These are phyloP conservation scores for Aristolochia contorta DNA, from an alignment of 164 flowering plant genomes.

Conservation along the genomic window DNA sequence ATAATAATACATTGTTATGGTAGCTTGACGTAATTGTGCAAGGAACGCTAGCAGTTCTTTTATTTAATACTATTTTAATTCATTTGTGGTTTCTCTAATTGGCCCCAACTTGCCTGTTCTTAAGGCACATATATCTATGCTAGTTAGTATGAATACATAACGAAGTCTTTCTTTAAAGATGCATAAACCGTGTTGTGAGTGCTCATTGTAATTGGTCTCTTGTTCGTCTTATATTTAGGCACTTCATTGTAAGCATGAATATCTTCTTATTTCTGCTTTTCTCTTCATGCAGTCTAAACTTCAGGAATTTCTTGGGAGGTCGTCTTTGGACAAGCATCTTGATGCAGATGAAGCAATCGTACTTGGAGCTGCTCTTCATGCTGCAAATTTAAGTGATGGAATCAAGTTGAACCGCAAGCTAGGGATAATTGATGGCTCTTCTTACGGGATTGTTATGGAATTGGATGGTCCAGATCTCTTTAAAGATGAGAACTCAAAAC, in stretches of 20 bases:
- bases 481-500: conserved; percentile 57
- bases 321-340: conserved; percentile 80
- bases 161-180: too few relatives aligned
- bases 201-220: too few relatives aligned
- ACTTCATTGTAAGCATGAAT: not conserved
- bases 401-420: conserved; percentile 91
- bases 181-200: too few relatives aligned
- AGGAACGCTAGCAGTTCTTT: too few relatives aligned
- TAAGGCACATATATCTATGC: too few relatives aligned
- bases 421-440: conserved; percentile 94
- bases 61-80: too few relatives aligned
- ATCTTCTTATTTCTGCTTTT: conserved; percentile 2
- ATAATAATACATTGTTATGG: too few relatives aligned
- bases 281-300: conserved; percentile 60
- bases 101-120: too few relatives aligned
- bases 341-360: conserved; percentile 99
- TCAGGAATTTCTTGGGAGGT: conserved; percentile 86
- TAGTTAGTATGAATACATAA: too few relatives aligned
- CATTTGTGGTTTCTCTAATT: too few relatives aligned
- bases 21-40: too few relatives aligned
- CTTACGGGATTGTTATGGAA: conserved; percentile 73
- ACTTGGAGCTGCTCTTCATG: conserved; percentile 91
- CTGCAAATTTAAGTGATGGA: conserved; percentile 99
- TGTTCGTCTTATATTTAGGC: too few relatives aligned
- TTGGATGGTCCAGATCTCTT: conserved; percentile 61